A percentile compares a stretch with the other conserved stretches of the same genome.
Evolutionary conservation across 78 protist species (phyloP).

Genomic region (Capsaspora owczarzaki): DNA sequence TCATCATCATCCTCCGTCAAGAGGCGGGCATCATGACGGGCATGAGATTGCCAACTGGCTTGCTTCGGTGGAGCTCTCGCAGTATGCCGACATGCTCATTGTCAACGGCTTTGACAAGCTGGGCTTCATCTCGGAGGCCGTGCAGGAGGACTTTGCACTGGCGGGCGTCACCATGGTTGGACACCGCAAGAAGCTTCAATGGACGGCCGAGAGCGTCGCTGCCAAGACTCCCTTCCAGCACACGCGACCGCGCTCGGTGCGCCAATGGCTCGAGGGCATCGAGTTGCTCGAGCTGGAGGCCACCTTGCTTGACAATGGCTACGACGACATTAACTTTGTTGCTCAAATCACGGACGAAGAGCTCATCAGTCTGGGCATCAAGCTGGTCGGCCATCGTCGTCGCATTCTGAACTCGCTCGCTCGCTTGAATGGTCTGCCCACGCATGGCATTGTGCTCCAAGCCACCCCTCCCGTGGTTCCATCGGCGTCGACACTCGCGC

Average conservation of each 20-base stretch:
- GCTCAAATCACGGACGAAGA: neutral
- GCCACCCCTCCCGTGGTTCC: no score
- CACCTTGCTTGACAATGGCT: neutral
- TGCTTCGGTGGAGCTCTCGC: neutral
- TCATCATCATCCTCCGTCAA: neutral
- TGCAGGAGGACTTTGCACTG: neutral
- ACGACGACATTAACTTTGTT: neutral
- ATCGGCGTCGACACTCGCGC: no score
- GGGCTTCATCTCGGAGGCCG: neutral
- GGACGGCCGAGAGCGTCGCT: neutral
- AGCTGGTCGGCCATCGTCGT: no score
- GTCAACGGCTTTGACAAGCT: neutral
- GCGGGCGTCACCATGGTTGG: neutral
- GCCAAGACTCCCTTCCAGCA: no score
- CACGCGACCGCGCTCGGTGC: neutral
- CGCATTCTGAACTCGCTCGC: no score
- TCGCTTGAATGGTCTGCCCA: no score
- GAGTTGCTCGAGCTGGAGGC: neutral
- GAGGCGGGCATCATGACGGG: neutral
- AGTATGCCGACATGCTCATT: neutral
- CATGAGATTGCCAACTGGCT: neutral
- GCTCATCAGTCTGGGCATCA: no score
- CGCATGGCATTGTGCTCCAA: no score
- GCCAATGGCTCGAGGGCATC: neutral
- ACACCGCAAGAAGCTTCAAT: neutral